Base-by-base conservation (phyloP, 2,329 filamentous ascomycete genomes). In the Emericellopsis cladophorae region DNA sequence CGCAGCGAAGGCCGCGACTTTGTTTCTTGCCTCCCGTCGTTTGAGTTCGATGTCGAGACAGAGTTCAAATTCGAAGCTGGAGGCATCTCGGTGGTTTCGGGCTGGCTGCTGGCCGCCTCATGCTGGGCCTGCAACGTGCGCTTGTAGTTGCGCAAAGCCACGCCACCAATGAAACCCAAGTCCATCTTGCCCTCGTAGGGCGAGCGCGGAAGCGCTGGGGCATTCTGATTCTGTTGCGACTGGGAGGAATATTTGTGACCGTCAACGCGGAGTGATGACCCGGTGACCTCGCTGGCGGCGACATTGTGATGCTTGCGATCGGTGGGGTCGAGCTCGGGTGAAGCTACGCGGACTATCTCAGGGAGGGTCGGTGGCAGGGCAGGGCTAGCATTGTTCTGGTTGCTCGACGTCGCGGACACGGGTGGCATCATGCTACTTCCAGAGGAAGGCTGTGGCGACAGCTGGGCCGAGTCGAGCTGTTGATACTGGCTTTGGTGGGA, bases 81-180 rank as follows among this genome's bases (percentile, higher is more conserved):
- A 7, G 26, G 26, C 12, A 12, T 29, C 26, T 29, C 26, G 26
- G 12, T 29, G 9, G 26, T 9, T 12, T 29, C 26, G 9, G 31
- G 36, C 16, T 35, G 31, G 7, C 23, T 32, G 12, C 24, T 40
- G n/a, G 42, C 22, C 23, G 37, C 40, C 31, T 36, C 21, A 5
- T 44, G 36, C 14, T 44, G 42, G 31, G 45, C 44, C 40, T 52
- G 54, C 21, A 49, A 47, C 33, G 54, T 49, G 35, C 65, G 62
- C 16, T 65, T 65, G 36, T 70, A 68, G 37, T 76, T 74, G 46
- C 63, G 59, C 43, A 76, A 54, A 4, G 72, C 70, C 11, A 73
- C 54, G 3, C 74, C 74, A 14, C 74, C 73, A 39, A 77, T 68
- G 49, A 77, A 77, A 11, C 67, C 61, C 1, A 64, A 61, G 21